Evolutionary conservation across 2,329 filamentous ascomycete species (phyloP), one percentile per base, ranked within the genome.

Genomic region (Neofusicoccum laricinum): DNA sequence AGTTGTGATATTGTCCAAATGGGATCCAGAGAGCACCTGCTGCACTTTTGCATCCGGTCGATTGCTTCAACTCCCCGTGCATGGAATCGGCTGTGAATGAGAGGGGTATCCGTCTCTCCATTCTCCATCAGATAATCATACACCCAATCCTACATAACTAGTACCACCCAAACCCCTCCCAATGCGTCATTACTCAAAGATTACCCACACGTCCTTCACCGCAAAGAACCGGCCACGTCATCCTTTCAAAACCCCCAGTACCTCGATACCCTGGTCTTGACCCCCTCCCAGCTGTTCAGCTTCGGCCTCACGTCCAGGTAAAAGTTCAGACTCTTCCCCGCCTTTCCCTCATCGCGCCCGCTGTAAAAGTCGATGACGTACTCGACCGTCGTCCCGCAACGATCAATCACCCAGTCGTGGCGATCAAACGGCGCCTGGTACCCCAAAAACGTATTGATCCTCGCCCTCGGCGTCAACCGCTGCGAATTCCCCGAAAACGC

Each of bases 291-390:
- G 64, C 76, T 85, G 73, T 89, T 89, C 73, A 89, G 66, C 77
- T 89, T 89, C 6, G 87, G 87, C 69, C 87, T 78, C 4, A 89
- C 87, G 72, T 89, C 87, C 59, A 89, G 72, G 71, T 86, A 89
- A 69, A 89, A 89, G 68, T 83, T 88, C 68, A 89, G 71, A 49
- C 81, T 83, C 64, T 79, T 79, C 64, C 75, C 77, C 32, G 65
- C 68, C 71, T 67, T 76, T 64, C 73, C 77, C 63, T 77, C 76
- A 34, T 82, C 76, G 69, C 82, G 86, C 0, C 95, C 95, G 4
- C 92, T 88, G 75, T 99, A 99, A 72, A 99, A 99, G 78, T 99
- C 95, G 76, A 99, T 99, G 43, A 99, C 90, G 75, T 99, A 99
- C 71, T 98, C 95, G 55, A 99, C 81, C 72, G 86, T 87, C 19